Base-by-base conservation (phyloP, 139 green algal genomes). In the Tetradesmus obliquus region DNA sequence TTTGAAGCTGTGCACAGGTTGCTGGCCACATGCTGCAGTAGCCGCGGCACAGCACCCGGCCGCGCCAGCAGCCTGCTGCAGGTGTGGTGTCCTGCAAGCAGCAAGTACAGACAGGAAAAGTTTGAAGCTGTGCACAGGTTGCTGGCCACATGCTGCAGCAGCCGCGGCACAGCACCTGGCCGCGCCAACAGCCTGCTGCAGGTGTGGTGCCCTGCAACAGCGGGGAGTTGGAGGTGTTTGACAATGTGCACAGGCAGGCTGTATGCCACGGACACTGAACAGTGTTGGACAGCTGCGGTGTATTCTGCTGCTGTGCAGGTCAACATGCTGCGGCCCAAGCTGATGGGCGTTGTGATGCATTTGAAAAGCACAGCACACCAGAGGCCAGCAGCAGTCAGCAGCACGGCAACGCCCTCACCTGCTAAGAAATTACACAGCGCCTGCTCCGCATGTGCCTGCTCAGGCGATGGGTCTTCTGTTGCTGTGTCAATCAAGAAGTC, bases 401-500 rank as follows among this genome's bases (percentile, higher is more conserved):
- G 32, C 32, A 45, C 32, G 32, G 32, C 32, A 45, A 45, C 32
- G 32, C 32, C 32, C 32, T 45, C 32, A 45, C 32, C 32, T 45
- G 32, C 32, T 45, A 45, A 45, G 60, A 87, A 86, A 55, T 81
- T 89, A 55, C 54, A 54, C 1, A 94, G 53, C 1, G 92, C 86
- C 22, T 83, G 76, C 84, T 92, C 91, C 12, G 92, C 92, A n/a
- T 92, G 72, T 7, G 57, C 81, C 60, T 91, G 87, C 76, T 93
- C 91, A 0, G 82, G 32, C 0, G 80, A 84, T 2, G 69, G 55
- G 5, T 87, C 79, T 2, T 89, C 58, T 32, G 86, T 90, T 1
- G 93, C 93, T 54, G 88, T 82, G 19, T 57, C 24, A 1, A 96
- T 89, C n/a, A 96, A 91, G 82, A 93, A 95, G 19, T 95, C 94